These are phyloP conservation scores for Thalia dealbata DNA, from an alignment of 176 grass and related monocot species.

Conservation along the genomic window DNA sequence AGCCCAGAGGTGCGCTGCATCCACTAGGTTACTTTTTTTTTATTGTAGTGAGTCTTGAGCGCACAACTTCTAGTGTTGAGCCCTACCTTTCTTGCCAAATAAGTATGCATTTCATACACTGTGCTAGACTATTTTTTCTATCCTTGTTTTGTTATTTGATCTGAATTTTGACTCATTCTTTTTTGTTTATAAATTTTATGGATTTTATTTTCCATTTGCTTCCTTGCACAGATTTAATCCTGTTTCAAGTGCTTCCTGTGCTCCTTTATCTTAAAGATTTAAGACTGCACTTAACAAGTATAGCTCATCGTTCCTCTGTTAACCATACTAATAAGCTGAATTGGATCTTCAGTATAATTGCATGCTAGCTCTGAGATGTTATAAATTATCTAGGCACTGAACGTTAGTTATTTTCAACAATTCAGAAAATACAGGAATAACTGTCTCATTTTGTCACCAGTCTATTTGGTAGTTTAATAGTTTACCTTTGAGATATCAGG, in stretches of 20 bases:
- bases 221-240: background rate
- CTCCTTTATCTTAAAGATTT: background rate
- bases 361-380: no score
- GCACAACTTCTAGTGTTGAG: no score
- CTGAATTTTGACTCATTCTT: background rate
- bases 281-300: background rate
- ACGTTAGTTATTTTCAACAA: background rate
- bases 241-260: background rate
- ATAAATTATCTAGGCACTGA: background rate
- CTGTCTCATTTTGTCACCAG: background rate
- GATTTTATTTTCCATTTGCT: background rate
- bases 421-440: background rate
- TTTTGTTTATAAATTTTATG: background rate
- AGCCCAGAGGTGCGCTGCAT: conserved; percentile 56
- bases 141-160: background rate
- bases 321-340: background rate
- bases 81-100: no score
- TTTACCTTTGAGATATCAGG: background rate
- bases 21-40: no score
- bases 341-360: background rate
- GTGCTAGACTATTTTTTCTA: background rate
- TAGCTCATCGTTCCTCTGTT: background rate
- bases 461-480: background rate
- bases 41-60: no score
- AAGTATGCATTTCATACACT: no score